A percentile compares a stretch with the other conserved stretches of the same genome.
Conservation (phyloP, 495 filamentous ascomycete genomes). For the Xylaria intraflava region DNA sequence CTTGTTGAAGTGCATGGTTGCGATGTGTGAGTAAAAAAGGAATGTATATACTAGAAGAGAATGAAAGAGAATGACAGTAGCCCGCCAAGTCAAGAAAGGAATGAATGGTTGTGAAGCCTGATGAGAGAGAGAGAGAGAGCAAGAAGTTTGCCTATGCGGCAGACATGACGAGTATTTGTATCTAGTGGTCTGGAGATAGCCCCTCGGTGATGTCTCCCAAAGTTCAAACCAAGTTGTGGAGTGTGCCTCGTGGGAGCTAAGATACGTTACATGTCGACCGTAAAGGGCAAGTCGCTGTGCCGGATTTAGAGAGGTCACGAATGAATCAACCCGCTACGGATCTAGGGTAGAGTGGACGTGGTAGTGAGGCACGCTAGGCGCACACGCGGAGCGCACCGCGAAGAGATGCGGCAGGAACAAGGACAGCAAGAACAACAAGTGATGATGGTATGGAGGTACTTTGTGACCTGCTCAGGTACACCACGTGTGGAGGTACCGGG, state of each 20-base stretch:
- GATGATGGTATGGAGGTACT: too few species aligned
- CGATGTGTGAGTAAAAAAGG: constrained; percentile 18
- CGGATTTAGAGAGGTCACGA: not conserved
- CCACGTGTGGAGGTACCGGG: too few species aligned
- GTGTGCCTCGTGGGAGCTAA: constrained; percentile 12
- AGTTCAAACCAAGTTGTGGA: not conserved
- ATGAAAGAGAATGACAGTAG: too few species aligned
- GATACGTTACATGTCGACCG: constrained; percentile 27
- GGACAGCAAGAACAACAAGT: too few species aligned
- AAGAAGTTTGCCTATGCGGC: not conserved
- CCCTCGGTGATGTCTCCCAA: not conserved
- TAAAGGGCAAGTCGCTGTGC: constrained; percentile 11
- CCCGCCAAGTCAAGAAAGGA: constrained; percentile 8
- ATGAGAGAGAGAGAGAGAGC: too few species aligned
- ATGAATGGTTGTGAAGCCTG: not conserved
- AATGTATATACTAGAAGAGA: constrained; percentile 17
- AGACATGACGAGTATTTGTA: not conserved
- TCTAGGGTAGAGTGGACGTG: too few species aligned
- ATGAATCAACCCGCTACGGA: too few species aligned
- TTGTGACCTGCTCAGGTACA: too few species aligned
- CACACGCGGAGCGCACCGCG: too few species aligned
- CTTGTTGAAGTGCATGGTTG: constrained; percentile 27
- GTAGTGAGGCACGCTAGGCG: too few species aligned
- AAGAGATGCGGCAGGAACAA: too few species aligned
- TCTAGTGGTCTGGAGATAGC: not conserved